Percentiles rank a stretch among this genome's conserved stretches.
Conservation (phyloP, 805 yeast species). For the Hanseniaspora singularis region DNA sequence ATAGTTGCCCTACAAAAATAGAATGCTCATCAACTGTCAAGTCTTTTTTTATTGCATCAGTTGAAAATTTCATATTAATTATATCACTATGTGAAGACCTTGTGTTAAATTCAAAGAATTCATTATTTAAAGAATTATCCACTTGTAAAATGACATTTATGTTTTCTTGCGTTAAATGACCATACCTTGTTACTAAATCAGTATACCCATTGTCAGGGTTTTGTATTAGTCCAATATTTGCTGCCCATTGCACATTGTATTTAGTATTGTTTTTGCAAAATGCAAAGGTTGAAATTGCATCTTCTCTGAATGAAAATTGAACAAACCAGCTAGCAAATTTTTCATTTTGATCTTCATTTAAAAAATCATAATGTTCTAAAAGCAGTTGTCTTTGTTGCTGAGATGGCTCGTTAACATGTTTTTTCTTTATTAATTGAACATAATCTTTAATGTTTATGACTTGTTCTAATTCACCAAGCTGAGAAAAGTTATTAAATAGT, state of each 20-base stretch:
- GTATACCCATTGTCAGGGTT: neutral
- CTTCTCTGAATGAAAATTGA: slow-evolving; percentile 70
- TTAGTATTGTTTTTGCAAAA: slow-evolving; percentile 41
- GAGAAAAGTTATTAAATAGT: slow-evolving; percentile 28
- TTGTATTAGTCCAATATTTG: slow-evolving; percentile 48
- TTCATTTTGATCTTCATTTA: slow-evolving; percentile 15
- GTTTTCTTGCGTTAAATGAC: neutral
- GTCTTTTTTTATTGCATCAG: neutral
- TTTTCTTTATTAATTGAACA: neutral
- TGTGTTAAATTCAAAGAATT: too few relatives aligned
- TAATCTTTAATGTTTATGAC: slow-evolving; percentile 33
- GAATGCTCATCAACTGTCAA: slow-evolving; percentile 51
- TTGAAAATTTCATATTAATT: neutral
- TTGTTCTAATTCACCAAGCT: slow-evolving; percentile 64
- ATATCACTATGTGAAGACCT: neutral
- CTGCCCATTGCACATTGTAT: slow-evolving; percentile 76
- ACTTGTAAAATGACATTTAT: too few relatives aligned
- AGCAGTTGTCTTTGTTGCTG: neutral
- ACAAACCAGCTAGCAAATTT: slow-evolving; percentile 50
- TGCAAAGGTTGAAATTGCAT: slow-evolving; percentile 77
- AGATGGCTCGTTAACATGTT: neutral
- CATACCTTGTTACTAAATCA: neutral
- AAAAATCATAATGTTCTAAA: neutral
- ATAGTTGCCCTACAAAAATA: slow-evolving; percentile 69
- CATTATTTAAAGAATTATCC: too few relatives aligned